Conservation (phyloP, 768 basidiomycete species). For the Pulveroboletus sp. region DNA sequence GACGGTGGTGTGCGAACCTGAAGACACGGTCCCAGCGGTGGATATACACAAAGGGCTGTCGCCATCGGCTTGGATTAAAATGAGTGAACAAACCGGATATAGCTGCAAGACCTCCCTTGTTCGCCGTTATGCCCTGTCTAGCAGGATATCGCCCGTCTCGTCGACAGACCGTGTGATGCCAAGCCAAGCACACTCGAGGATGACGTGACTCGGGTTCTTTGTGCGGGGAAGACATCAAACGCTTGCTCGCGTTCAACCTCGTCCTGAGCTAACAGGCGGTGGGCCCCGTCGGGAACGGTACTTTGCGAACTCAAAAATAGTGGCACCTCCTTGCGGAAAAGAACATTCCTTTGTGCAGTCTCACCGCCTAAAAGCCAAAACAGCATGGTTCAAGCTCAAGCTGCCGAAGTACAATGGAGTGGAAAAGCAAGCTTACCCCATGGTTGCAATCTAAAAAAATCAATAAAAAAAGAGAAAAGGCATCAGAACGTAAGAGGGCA, state of each 20-base stretch:
- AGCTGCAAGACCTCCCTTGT: too few species aligned
- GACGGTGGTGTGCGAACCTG: constrained; percentile 79
- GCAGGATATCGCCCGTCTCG: constrained; percentile 55
- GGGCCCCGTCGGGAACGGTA: constrained; percentile 19
- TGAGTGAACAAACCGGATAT: constrained; percentile 18
- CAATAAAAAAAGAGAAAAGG: too few species aligned
- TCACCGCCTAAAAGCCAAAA: constrained; percentile 56
- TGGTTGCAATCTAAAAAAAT: constrained; percentile 57
- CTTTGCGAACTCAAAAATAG: constrained; percentile 65
- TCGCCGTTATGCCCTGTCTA: too few species aligned
- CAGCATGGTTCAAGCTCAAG: constrained; percentile 1
- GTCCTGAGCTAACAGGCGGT: constrained; percentile 4
- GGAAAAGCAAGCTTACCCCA: constrained; percentile 48
- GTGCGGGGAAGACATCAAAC: constrained; percentile 59
- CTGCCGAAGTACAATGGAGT: not conserved
- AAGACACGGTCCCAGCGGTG: constrained; percentile 84
- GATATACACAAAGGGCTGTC: constrained; percentile 87
- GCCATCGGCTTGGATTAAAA: constrained; percentile 58
- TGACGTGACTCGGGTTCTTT: constrained; percentile 77
- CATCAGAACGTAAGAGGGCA: not conserved
- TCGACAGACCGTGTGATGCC: constrained; percentile 11
- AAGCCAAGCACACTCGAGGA: constrained; percentile 49
- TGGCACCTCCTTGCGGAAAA: constrained; percentile 70
- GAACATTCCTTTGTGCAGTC: constrained; percentile 58
- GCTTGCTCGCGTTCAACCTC: constrained; percentile 12